phyloP scores from a whole-genome alignment of 257 asterid genomes.

The Penstemon barbatus region DNA sequence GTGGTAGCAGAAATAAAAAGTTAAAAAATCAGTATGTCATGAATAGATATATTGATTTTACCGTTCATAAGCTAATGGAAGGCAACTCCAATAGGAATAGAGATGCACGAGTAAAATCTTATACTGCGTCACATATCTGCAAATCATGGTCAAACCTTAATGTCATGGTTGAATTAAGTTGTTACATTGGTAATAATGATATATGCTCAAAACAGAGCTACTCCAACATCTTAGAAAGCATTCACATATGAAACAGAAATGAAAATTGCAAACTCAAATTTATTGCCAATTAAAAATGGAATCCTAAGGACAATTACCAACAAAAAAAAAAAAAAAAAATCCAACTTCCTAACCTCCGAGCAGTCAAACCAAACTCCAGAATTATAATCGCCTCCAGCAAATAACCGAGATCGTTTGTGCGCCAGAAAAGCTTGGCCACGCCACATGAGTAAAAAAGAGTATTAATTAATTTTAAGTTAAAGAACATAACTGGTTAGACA shows the following conservation, averaged over 20 bases:
- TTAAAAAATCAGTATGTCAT: not conserved
- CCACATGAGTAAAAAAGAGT: conserved; percentile 25
- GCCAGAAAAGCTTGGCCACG: conserved; percentile 83
- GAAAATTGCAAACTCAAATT: no score
- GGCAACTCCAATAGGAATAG: conserved; percentile 87
- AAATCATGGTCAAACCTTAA: conserved; percentile 23
- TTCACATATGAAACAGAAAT: no score
- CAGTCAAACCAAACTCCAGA: conserved; percentile 90
- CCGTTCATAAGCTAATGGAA: conserved; percentile 90
- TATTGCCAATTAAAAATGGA: no score
- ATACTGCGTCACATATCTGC: conserved; percentile 87
- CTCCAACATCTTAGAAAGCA: conserved; percentile 1
- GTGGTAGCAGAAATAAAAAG: conserved; percentile 20
- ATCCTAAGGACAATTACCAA: not conserved
- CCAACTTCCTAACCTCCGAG: conserved; percentile 66
- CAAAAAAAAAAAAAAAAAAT: conserved; percentile 19
- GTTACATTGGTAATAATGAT: not conserved
- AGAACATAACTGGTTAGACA: not conserved
- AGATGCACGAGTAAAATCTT: conserved; percentile 82
- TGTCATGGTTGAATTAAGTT: conserved; percentile 15
- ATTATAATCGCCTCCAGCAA: conserved; percentile 82
- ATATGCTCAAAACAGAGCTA: not conserved
- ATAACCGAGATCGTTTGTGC: conserved; percentile 84
- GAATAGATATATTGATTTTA: conserved; percentile 25
- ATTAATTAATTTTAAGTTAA: conserved; percentile 19